Evolutionary conservation across 805 yeast species (phyloP), one percentile per base, ranked within the genome.

Genomic region (Yamadazyma ubonensis): DNA sequence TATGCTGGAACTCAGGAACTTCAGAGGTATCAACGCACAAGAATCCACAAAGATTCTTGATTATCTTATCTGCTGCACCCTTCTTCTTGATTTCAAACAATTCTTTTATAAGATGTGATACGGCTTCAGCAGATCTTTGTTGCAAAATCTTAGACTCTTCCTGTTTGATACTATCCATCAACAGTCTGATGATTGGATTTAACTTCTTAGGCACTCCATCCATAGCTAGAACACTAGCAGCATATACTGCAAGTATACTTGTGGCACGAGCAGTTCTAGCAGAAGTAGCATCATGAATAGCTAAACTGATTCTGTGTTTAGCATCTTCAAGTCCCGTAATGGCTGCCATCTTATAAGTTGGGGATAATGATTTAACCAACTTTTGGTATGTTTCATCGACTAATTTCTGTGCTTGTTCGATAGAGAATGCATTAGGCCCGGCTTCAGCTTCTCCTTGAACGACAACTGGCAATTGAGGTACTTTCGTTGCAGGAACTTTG

Each of bases 401-500:
- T 12, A 89, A 74, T 46, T 78, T 76, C 41, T 84, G 84, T 1
- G 96, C 97, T 45, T 78, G 76, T 30, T 76, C 84, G 29, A 93
- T 58, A 11, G 88, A 78, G 63, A 93, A 93, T 0, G 97, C 98
- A 52, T 83, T 89, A 1, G 95, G 88, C 2, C 96, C 97, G 2
- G 97, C 96, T 44, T 86, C 95, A 1, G 79, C 71, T 56, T 93
- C 98, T 25, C 99, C 99, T 59, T 89, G 91, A 3, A 91, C 96
- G 7, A 90, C 80, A 4, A 89, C 81, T 0, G 99, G 93, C 14
- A 93, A 60, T 39, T 81, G 85, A 0, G 97, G 97, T 4, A 88
- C 59, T 55, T 82, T 83, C 15, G 75, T 69, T 9, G 79, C 75
- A 1, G 91, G 72, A 15, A 91, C 60, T 58, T 83, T 84, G 4